Evolutionary conservation across 371 early-diverging fungal species (phyloP).

Genomic region (Zancudomyces culisetae): DNA sequence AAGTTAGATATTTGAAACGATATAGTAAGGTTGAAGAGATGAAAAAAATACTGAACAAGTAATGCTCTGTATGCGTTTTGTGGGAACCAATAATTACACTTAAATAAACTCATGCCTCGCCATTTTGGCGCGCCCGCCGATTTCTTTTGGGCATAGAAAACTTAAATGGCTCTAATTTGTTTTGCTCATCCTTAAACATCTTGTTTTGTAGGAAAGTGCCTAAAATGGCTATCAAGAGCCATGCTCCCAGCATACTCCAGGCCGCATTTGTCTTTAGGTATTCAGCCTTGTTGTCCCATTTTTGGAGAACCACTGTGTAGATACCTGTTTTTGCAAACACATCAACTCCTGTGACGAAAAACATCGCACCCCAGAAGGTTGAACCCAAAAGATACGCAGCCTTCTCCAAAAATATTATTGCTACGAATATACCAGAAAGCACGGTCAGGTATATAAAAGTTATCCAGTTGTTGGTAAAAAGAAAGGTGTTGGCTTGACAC

Average conservation of each 20-base stretch:
- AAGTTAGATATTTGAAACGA: no score
- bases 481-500: not conserved
- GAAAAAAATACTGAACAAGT: no score
- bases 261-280: not conserved
- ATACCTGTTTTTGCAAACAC: conserved; percentile 3
- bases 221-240: not conserved
- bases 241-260: not conserved
- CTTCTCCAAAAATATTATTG: not conserved
- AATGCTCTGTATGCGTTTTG: no score
- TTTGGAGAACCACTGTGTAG: not conserved
- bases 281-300: not conserved
- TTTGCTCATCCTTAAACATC: not conserved
- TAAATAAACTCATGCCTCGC: no score
- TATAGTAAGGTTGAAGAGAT: no score
- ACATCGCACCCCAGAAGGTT: conserved; percentile 4
- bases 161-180: not conserved
- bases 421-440: not conserved
- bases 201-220: conserved; percentile 1
- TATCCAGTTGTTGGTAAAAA: conserved; percentile 1
- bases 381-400: not conserved
- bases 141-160: no score
- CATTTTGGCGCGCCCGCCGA: no score
- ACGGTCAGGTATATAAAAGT: not conserved
- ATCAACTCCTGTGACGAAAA: not conserved
- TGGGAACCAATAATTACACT: no score